A percentile compares a stretch with the other conserved stretches of the same genome.
Conservation (phyloP, 2,329 filamentous ascomycete species). For the Cladophialophora yegresii region DNA sequence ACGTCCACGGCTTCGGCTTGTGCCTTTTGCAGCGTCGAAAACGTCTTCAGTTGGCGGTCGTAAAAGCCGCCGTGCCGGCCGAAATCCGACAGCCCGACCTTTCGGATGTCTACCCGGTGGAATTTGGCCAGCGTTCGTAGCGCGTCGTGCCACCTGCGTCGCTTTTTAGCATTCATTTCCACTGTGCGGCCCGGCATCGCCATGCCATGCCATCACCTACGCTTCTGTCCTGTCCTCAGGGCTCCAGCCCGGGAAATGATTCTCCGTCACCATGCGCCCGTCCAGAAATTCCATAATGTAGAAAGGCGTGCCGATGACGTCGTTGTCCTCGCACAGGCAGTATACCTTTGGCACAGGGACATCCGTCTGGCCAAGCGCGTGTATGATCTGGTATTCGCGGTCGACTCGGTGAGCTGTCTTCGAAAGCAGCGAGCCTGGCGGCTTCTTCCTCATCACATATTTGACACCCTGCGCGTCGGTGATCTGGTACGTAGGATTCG, state of each 20-base stretch:
- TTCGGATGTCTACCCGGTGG: slow-evolving; percentile 69
- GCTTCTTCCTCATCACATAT: slow-evolving; percentile 96
- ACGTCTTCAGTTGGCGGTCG: slow-evolving; percentile 79
- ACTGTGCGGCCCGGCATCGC: too few species aligned
- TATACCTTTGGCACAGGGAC: slow-evolving; percentile 84
- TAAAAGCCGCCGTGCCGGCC: slow-evolving; percentile 80
- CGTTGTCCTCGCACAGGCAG: slow-evolving; percentile 79
- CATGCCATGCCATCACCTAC: slow-evolving; percentile 47
- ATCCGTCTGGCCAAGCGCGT: slow-evolving; percentile 74
- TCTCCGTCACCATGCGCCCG: slow-evolving; percentile 90
- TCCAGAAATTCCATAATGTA: slow-evolving; percentile 97
- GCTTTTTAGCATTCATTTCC: slow-evolving; percentile 9
- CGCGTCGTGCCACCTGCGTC: slow-evolving; percentile 73
- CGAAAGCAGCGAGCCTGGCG: slow-evolving; percentile 88
- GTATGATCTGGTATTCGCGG: slow-evolving; percentile 88
- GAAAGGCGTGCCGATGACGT: slow-evolving; percentile 83
- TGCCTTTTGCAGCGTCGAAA: slow-evolving; percentile 72
- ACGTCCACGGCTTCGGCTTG: slow-evolving; percentile 76
- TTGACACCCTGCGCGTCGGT: slow-evolving; percentile 68
- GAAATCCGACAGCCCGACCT: slow-evolving; percentile 70
- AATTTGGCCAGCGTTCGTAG: slow-evolving; percentile 80
- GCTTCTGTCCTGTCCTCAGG: slow-evolving; percentile 71
- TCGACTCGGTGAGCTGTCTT: slow-evolving; percentile 96
- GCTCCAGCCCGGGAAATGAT: slow-evolving; percentile 71
- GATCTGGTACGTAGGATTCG: slow-evolving; percentile 94